phyloP scores from a whole-genome alignment of 2,329 filamentous ascomycete genomes.

The Septoria linicola region DNA sequence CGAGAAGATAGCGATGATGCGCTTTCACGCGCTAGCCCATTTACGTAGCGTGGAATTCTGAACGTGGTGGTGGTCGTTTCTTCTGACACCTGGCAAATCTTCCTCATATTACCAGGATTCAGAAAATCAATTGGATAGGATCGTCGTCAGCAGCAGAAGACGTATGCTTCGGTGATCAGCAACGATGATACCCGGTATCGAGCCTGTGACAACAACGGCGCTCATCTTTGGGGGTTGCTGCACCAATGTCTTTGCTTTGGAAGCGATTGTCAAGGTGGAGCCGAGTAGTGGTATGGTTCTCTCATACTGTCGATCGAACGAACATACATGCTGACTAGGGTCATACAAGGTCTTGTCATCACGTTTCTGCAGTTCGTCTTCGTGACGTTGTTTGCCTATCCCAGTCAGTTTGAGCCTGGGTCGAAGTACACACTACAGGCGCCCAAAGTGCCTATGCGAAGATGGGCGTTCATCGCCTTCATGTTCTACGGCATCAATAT shows the following conservation, averaged over 20 bases:
- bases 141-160: no score
- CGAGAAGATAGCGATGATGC: no score
- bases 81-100: no score
- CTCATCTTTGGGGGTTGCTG: constrained; percentile 96
- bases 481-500: constrained; percentile 94
- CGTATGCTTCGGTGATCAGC: no score
- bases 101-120: no score
- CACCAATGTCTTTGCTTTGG: constrained; percentile 94
- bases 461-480: constrained; percentile 84
- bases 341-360: constrained; percentile 62
- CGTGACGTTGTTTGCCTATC: constrained; percentile 62
- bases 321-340: neutral
- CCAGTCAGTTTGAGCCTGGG: constrained; percentile 50
- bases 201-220: constrained; percentile 59
- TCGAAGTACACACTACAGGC: constrained; percentile 71
- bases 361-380: constrained; percentile 53
- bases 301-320: neutral
- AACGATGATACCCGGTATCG: constrained; percentile 22
- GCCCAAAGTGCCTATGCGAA: constrained; percentile 76
- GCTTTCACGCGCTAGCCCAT: no score
- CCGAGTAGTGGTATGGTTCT: constrained; percentile 69
- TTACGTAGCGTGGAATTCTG: no score
- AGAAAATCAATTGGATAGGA: no score
- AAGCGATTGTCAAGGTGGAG: constrained; percentile 89
- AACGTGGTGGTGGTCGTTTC: no score